Percentiles rank a stretch among this genome's conserved stretches.
phyloP scores from a whole-genome alignment of 177 flowering plant genomes.

The Vitis hybrid region DNA sequence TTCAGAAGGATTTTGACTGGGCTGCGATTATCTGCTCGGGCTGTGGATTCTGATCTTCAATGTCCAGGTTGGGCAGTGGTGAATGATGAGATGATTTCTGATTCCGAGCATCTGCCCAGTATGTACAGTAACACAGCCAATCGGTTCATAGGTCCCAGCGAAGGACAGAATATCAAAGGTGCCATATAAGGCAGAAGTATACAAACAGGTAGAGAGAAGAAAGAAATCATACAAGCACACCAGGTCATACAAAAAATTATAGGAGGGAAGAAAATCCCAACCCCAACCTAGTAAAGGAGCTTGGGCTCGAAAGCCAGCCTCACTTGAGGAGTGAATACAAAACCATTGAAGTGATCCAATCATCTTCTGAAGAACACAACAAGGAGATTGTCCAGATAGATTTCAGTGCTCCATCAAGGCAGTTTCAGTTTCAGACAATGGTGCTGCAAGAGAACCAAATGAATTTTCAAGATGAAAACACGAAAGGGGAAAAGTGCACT shows the following conservation, averaged over 20 bases:
- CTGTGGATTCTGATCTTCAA: conserved; percentile 4
- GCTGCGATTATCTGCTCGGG: background rate
- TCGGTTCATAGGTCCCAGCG: background rate
- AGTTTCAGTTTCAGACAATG: conserved; percentile 89
- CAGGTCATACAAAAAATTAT: conserved; percentile 1
- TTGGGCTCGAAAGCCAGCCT: no score
- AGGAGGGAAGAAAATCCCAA: conserved; percentile 9
- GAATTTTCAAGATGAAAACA: background rate
- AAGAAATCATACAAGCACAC: background rate
- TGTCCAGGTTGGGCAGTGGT: background rate
- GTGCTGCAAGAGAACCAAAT: conserved; percentile 62
- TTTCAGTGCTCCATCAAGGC: conserved; percentile 83
- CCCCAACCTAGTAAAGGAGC: background rate
- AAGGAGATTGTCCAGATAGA: background rate
- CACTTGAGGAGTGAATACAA: background rate
- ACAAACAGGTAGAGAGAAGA: background rate
- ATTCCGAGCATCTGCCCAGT: background rate
- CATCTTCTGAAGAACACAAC: conserved; percentile 3
- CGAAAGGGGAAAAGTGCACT: background rate
- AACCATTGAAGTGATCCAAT: conserved; percentile 7
- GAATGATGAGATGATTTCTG: background rate
- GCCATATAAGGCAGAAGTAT: background rate
- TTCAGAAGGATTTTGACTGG: background rate
- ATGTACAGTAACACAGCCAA: background rate
- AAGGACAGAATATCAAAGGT: background rate